Base-by-base conservation (phyloP, 1,139 yeast species). In the Zygoascus sp. region DNA sequence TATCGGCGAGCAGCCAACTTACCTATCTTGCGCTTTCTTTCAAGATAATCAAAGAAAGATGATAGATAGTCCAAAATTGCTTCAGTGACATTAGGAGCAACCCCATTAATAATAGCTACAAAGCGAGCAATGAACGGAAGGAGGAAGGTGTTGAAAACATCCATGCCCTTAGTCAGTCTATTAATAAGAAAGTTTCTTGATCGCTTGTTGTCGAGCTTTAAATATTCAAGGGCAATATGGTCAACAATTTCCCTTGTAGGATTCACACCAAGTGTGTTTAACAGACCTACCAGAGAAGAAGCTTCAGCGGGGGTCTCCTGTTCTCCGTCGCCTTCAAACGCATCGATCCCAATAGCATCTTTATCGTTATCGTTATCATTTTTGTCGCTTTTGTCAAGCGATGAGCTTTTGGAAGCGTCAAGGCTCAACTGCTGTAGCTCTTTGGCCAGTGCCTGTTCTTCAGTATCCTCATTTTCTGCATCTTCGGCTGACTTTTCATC, bases 191-290 rank as follows among this genome's bases (percentile, higher is more conserved):
- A 69, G 51, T 80, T 76, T 42, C 76, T 75, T 1, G 95, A 81
- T 0, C 95, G 90, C 60, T 83, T 86, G 58, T 85, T 86, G 58
- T 83, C 78, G 30, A 87, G 67, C 8, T 60, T 55, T 69, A 83
- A 76, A 61, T 80, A 87, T n/a, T 73, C 74, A 4, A 65, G 53
- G 0, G 80, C 81, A n/a, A 80, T 63, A 9, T 69, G 65, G 54
- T 85, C 90, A 30, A 85, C 69, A 13, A 73, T 76, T 32, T 75
- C 74, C 9, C 75, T 75, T 1, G 53, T 64, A 9, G 53, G 64
- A 44, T 56, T 54, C 7, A 50, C 52, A 1, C 52, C 55, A 46
- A 50, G 60, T 30, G 41, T 58, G 50, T 16, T 58, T 50, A 50
- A 54, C 42, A 43, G 62, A 48, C 51, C 59, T 39, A 35, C 53